A percentile compares a stretch with the other conserved stretches of the same genome.
phyloP scores from a whole-genome alignment of 331 rosid genomes.

The Cydonia oblonga region DNA sequence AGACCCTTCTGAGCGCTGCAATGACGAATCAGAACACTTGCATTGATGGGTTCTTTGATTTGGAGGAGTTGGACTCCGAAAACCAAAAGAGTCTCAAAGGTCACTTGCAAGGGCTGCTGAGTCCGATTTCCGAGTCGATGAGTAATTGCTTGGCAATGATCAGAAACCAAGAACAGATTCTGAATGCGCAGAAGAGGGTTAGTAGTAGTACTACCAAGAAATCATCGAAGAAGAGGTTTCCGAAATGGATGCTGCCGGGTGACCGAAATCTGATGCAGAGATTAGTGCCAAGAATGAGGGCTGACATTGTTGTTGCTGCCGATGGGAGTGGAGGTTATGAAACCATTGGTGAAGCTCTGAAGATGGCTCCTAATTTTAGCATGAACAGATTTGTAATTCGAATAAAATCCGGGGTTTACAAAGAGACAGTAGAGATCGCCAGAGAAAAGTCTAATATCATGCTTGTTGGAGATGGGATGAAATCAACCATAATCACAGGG shows the following conservation, averaged over 20 bases:
- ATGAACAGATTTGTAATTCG: not conserved
- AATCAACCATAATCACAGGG: not conserved
- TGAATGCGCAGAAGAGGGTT: not conserved
- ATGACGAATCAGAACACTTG: conserved; percentile 4
- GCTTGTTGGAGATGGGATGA: conserved; percentile 15
- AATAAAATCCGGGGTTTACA: conserved; percentile 1
- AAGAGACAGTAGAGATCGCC: conserved; percentile 2
- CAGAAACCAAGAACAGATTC: not conserved
- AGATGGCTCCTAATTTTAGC: not conserved
- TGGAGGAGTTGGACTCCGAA: not conserved
- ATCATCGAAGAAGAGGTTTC: not conserved
- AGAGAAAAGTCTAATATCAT: conserved; percentile 1
- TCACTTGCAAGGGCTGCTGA: not conserved
- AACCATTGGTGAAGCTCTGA: conserved; percentile 3
- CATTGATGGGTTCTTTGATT: not conserved
- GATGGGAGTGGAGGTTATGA: conserved; percentile 8
- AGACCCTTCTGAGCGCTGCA: not conserved
- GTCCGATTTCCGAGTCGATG: not conserved
- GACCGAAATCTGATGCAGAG: conserved; percentile 1
- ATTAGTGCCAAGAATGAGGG: not conserved
- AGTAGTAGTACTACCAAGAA: not conserved
- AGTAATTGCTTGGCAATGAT: not conserved
- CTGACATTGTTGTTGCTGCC: conserved; percentile 2
- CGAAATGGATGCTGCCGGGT: not conserved
- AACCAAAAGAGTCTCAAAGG: not conserved